Base-by-base conservation (phyloP, 2,329 filamentous ascomycete species). In the Daldinia eschscholtzii region DNA sequence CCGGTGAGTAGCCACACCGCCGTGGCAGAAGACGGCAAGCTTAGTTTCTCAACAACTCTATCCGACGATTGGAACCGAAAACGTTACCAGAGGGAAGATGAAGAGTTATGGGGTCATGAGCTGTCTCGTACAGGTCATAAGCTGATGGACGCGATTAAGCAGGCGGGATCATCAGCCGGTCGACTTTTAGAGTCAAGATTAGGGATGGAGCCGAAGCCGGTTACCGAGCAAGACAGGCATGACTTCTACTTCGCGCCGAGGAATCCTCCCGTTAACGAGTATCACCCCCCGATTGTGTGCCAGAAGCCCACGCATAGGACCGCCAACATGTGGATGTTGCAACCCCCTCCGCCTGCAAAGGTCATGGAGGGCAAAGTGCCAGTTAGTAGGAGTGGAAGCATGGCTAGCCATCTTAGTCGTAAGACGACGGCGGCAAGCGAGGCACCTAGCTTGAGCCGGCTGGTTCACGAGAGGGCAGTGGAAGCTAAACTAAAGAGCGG, bases 341-440 rank as follows among this genome's bases (percentile, higher is more conserved):
- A 97, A 76, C 94, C 94, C 1, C 93, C 94, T 1, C 94, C 94
- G n/a, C 88, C 91, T 37, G 93, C 94, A 64, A 94, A 91, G 78
- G 86, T 97, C 67, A 98, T 98, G 94, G 92, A 92, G 71, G 94
- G 94, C 72, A 96, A 94, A 78, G 88, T 92, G 39, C 88, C 89
- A 33, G 89, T 91, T 20, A 88, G 86, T 74, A 83, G 90, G 61
- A 91, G 88, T 71, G 83, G 83, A 39, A 92, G 89, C 76, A 83
- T 85, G 39, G 83, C 81, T 44, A 88, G 85, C 74, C 83, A 83
- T 53, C 80, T 83, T 23, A 88, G 84, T 62, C 81, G 81, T 52
- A 81, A 77, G 72, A 86, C 83, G 72, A 86, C 83, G 1, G 73
- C 81, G 57, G 77, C 71, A 79, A 63, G 78, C 76, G 82, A 85